phyloP scores from a whole-genome alignment of 2,329 filamentous ascomycete genomes.

The Graphium sp. region DNA sequence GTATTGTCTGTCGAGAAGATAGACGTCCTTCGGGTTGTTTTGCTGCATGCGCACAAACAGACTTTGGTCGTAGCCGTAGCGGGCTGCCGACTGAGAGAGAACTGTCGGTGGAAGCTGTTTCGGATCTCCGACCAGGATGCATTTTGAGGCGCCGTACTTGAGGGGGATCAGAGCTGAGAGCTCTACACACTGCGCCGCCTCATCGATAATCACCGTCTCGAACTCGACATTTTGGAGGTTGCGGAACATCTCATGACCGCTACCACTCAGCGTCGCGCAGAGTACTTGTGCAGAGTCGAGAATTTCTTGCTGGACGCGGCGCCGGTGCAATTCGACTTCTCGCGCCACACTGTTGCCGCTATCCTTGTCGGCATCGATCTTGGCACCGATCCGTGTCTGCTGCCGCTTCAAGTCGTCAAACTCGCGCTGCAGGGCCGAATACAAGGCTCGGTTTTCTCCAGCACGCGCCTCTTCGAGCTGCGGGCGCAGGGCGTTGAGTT shows the following conservation, averaged over 20 bases:
- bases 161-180: constrained; percentile 89
- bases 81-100: constrained; percentile 78
- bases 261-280: constrained; percentile 87
- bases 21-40: constrained; percentile 74
- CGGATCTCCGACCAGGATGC: constrained; percentile 91
- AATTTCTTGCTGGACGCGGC: constrained; percentile 77
- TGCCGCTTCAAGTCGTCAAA: constrained; percentile 64
- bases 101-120: constrained; percentile 95
- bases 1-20: constrained; percentile 94
- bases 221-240: constrained; percentile 87
- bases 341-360: constrained; percentile 67
- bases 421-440: constrained; percentile 50
- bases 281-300: constrained; percentile 83
- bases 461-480: constrained; percentile 53
- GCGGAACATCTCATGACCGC: constrained; percentile 95
- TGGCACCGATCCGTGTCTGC: constrained; percentile 55
- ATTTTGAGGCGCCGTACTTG: constrained; percentile 94
- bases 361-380: constrained; percentile 79
- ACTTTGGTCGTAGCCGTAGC: constrained; percentile 93
- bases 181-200: constrained; percentile 96
- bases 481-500: constrained; percentile 54
- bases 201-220: constrained; percentile 95
- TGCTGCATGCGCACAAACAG: constrained; percentile 96
- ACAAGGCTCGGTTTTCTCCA: constrained; percentile 26
- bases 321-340: constrained; percentile 71